A percentile compares a stretch with the other conserved stretches of the same genome.
These are phyloP conservation scores for Solanum pimpinellifolium DNA, from an alignment of 257 asterid genomes.

Conservation along the genomic window DNA sequence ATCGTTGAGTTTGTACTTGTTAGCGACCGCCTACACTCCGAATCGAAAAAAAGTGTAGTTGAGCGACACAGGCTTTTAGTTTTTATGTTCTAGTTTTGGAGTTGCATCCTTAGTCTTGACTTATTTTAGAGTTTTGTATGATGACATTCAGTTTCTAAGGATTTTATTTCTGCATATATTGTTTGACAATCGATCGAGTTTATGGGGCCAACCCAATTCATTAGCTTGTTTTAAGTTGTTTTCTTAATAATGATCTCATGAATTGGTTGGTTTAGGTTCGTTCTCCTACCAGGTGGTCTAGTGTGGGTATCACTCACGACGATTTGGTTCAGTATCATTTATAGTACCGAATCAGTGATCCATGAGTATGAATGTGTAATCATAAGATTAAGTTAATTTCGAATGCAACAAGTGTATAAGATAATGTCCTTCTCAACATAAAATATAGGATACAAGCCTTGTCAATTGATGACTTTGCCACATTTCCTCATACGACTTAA, in stretches of 20 bases:
- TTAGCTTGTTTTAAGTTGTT: neutral
- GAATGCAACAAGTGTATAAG: neutral
- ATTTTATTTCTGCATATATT: no score
- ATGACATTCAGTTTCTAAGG: neutral
- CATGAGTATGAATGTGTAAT: neutral
- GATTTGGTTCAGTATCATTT: neutral
- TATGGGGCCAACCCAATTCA: neutral
- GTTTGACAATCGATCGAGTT: neutral
- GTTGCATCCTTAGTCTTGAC: neutral
- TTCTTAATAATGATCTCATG: no score
- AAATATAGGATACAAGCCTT: no score
- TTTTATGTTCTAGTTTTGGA: neutral
- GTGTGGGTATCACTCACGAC: neutral
- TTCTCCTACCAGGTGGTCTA: neutral
- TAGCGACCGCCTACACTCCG: no score
- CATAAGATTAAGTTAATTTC: no score
- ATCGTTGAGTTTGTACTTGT: no score
- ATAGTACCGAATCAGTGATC: neutral
- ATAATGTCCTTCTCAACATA: neutral
- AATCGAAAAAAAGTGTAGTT: no score
- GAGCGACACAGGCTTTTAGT: neutral
- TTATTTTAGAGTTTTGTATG: neutral
- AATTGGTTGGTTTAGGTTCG: neutral
- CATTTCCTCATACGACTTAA: neutral
- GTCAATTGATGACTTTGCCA: neutral